Evolutionary conservation across 306 rosid genomes (phyloP).

Genomic region (Quercus agrifolia): DNA sequence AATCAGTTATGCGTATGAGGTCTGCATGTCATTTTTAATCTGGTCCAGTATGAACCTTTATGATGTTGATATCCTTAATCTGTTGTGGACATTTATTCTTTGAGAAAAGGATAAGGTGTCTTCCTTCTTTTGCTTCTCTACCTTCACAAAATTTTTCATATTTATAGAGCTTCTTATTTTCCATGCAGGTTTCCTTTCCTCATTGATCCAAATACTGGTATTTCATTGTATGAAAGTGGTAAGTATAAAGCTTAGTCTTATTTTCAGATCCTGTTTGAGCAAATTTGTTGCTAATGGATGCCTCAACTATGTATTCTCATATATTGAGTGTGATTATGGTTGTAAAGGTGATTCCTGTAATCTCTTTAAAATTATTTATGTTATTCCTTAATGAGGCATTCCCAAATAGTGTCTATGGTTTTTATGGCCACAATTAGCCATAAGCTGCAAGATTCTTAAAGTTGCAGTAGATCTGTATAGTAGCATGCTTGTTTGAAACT

Average conservation of each 20-base stretch:
- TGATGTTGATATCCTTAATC: not conserved
- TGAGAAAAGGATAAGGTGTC: not conserved
- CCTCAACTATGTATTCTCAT: not conserved
- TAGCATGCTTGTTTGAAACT: not conserved
- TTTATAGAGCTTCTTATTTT: not conserved
- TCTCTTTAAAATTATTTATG: not conserved
- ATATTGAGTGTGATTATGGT: not conserved
- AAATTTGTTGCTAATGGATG: not conserved
- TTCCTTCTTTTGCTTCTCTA: slow-evolving; percentile 1
- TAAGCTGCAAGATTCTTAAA: not conserved
- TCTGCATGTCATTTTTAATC: not conserved
- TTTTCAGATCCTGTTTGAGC: not conserved
- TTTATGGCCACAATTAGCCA: not conserved
- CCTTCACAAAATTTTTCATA: not conserved
- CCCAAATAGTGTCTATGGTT: not conserved
- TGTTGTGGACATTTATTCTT: not conserved
- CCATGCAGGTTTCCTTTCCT: slow-evolving; percentile 89
- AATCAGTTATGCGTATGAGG: not conserved
- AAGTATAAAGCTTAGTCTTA: slow-evolving; percentile 23
- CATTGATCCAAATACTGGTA: slow-evolving; percentile 57
- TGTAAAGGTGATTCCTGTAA: not conserved
- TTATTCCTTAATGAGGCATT: not conserved
- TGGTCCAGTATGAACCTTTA: not conserved
- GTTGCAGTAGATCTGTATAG: not conserved
- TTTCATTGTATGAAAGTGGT: slow-evolving; percentile 87